A percentile compares a stretch with the other conserved stretches of the same genome.
These are phyloP conservation scores for Fusarium cyanostomum DNA, from an alignment of 2,329 filamentous ascomycete genomes.

Conservation along the genomic window DNA sequence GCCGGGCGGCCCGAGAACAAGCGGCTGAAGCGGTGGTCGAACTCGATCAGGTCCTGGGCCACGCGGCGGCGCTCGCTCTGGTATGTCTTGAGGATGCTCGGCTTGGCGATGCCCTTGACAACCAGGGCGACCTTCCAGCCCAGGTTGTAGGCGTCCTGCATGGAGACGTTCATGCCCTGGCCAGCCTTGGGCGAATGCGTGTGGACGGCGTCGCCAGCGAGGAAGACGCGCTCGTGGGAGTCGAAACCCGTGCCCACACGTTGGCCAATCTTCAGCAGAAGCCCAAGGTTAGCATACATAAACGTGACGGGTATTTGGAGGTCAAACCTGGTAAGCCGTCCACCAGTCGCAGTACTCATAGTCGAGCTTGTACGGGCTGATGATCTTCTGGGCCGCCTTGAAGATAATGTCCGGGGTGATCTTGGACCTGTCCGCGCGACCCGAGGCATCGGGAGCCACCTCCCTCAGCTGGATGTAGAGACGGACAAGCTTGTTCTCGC, in stretches of 20 bases:
- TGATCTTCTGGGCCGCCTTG: constrained; percentile 68
- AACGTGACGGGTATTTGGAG: not conserved
- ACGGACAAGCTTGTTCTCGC: constrained; percentile 70
- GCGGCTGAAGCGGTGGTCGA: constrained; percentile 66
- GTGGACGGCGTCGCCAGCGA: constrained; percentile 73
- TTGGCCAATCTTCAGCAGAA: constrained; percentile 67
- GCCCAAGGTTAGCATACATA: not conserved
- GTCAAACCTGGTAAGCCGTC: constrained; percentile 53
- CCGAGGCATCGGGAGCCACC: constrained; percentile 52
- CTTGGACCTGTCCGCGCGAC: constrained; percentile 60
- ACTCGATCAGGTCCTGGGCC: constrained; percentile 72
- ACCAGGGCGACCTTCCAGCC: constrained; percentile 65
- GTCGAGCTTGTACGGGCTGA: constrained; percentile 72
- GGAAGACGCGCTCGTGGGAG: constrained; percentile 68
- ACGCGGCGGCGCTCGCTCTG: constrained; percentile 64
- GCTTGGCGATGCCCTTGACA: constrained; percentile 54
- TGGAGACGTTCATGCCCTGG: constrained; percentile 77
- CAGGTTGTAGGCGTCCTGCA: constrained; percentile 69
- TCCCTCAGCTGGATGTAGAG: constrained; percentile 71
- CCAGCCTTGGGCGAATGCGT: constrained; percentile 69
- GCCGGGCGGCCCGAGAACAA: constrained; percentile 62
- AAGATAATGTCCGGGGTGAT: constrained; percentile 73
- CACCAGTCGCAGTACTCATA: constrained; percentile 66
- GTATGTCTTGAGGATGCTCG: constrained; percentile 59
- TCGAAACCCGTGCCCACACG: constrained; percentile 68